Conservation (phyloP, 192 early-diverging fungal species). For the Coemansia sp. region DNA sequence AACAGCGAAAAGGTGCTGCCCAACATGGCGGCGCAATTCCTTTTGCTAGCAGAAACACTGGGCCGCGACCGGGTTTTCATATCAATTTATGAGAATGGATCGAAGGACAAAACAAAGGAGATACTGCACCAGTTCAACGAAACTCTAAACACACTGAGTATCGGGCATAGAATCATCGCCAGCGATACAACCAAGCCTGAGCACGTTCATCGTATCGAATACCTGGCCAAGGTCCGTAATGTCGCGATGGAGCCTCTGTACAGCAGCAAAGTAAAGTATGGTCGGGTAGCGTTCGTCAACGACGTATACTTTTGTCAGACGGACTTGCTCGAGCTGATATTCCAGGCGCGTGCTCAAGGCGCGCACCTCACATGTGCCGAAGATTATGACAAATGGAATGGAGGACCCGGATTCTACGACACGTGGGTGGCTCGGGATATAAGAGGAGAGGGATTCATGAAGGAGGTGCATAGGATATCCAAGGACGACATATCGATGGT, state of each 20-base stretch:
- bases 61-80: constrained; percentile 42
- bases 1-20: constrained; percentile 50
- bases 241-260: constrained; percentile 48
- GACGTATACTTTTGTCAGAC: constrained; percentile 52
- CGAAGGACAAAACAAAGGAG: constrained; percentile 39
- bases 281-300: constrained; percentile 50
- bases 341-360: constrained; percentile 47
- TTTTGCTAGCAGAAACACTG: constrained; percentile 32
- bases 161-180: constrained; percentile 31
- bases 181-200: constrained; percentile 10
- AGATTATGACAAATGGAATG: constrained; percentile 43
- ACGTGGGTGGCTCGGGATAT: constrained; percentile 58
- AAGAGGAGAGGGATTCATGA: constrained; percentile 37
- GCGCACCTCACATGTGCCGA: constrained; percentile 58
- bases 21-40: constrained; percentile 42
- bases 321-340: constrained; percentile 57
- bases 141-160: constrained; percentile 16
- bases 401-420: constrained; percentile 46
- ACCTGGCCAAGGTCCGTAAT: constrained; percentile 56
- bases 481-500: constrained; percentile 31
- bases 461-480: constrained; percentile 33
- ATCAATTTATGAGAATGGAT: constrained; percentile 58
- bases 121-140: constrained; percentile 29
- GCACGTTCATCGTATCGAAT: constrained; percentile 43
- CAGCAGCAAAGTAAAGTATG: constrained; percentile 16